Evolutionary conservation across 768 basidiomycete species (phyloP), one percentile per base, ranked within the genome.

Genomic region (Tulasnella sp.): DNA sequence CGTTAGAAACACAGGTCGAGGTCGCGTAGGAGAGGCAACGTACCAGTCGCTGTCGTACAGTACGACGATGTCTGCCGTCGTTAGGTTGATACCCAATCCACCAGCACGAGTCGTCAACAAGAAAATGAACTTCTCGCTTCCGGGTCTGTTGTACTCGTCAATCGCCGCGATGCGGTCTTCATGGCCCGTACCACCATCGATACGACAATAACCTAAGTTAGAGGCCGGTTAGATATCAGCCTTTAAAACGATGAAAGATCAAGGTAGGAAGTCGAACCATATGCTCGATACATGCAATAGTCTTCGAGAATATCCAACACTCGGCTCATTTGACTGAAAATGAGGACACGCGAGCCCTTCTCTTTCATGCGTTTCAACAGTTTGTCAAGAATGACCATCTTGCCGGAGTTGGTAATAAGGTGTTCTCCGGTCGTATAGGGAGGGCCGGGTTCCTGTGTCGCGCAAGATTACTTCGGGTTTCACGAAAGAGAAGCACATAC

Each of bases 301-400:
- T 98, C 94, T 67, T 98, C 94, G 42, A 99, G 69, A 58, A 99
- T 98, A 69, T 99, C 96, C 48, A 97, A 76, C 58, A 98, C 87
- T n/a, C 96, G 84, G 70, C 89, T 93, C 96, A 99, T 98, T 69
- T 98, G 96, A 64, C 90, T 94, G 74, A 99, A 99, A 60, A 99
- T 96, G 62, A 97, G 79, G 2, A 92, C 87, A 6, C 94, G 80
- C 2, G 90, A 94, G n/a, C 91, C 93, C 67, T 92, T 92, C 21
- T 71, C 82, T 65, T 88, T 90, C 88, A 97, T 85, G 32, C 77
- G 80, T 57, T 74, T 74, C 17, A 98, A 79, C 0, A 99, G 75
- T 69, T 91, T 97, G 73, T 99, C 93, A 27, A 99, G 79, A 59
- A 99, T 93, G 54, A 94, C 73, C 94, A 98, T 97, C 72, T 98